Evolutionary conservation across 768 basidiomycete genomes (phyloP).

Genomic region (Leccinum subgranulosum): DNA sequence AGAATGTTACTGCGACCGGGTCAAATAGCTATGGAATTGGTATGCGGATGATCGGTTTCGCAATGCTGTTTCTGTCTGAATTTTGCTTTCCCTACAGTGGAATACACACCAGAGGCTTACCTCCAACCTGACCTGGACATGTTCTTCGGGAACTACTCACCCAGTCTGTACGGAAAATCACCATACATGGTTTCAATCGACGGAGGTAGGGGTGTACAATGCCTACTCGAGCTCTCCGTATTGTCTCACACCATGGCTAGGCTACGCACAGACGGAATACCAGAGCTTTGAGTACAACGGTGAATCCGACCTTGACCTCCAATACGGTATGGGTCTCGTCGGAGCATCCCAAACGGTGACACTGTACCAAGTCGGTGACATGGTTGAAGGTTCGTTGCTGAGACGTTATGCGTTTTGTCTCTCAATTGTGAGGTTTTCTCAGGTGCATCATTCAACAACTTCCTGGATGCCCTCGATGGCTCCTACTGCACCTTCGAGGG

Average conservation of each 20-base stretch:
- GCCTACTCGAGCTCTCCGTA: neutral
- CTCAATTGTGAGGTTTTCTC: too few species aligned
- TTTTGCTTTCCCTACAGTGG: slow-evolving; percentile 17
- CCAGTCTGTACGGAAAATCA: slow-evolving; percentile 15
- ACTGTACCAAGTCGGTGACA: slow-evolving; percentile 31
- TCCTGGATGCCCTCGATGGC: slow-evolving; percentile 35
- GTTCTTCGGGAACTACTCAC: slow-evolving; percentile 30
- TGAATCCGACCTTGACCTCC: slow-evolving; percentile 33
- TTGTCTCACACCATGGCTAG: slow-evolving; percentile 3
- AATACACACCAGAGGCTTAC: slow-evolving; percentile 32
- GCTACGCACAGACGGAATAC: neutral
- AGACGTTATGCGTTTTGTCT: too few species aligned
- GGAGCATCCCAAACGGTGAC: slow-evolving; percentile 24
- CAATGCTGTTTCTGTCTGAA: neutral
- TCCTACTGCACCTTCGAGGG: slow-evolving; percentile 35
- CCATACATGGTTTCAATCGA: slow-evolving; percentile 31
- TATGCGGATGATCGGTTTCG: neutral
- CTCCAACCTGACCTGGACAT: slow-evolving; percentile 27
- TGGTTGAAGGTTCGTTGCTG: slow-evolving; percentile 25
- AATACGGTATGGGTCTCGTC: slow-evolving; percentile 31
- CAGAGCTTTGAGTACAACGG: slow-evolving; percentile 21
- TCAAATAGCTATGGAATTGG: slow-evolving; percentile 19
- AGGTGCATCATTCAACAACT: slow-evolving; percentile 31
- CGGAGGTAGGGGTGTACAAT: slow-evolving; percentile 21
- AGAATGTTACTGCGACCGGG: slow-evolving; percentile 7